Conservation (phyloP, 2,329 filamentous ascomycete genomes). For the Chaetomium sp. region DNA sequence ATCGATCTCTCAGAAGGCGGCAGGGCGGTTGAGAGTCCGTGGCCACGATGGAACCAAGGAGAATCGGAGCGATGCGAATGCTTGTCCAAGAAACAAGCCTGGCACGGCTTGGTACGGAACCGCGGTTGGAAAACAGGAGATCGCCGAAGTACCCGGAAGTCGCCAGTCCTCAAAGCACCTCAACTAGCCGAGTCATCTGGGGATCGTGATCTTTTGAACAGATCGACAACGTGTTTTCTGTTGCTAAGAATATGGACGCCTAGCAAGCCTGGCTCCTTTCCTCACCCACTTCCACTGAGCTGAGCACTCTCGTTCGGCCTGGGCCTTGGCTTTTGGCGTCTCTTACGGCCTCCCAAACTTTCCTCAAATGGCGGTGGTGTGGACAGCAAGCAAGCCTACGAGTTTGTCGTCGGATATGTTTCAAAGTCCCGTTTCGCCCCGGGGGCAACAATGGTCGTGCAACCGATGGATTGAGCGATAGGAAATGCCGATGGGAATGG, state of each 20-base stretch:
- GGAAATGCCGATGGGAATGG: neutral
- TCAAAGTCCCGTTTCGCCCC: constrained; percentile 9
- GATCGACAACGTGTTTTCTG: constrained; percentile 1
- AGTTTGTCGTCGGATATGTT: neutral
- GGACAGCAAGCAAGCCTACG: neutral
- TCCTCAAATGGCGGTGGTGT: neutral
- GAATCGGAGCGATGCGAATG: neutral
- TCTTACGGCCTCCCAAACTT: neutral
- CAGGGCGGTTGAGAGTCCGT: no score
- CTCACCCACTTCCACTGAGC: neutral
- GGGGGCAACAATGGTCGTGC: neutral
- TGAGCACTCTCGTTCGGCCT: neutral
- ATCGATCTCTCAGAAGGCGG: no score
- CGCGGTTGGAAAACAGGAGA: neutral
- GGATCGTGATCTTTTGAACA: constrained; percentile 7
- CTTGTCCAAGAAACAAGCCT: neutral
- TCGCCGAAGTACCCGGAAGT: constrained; percentile 7
- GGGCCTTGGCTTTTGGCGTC: neutral
- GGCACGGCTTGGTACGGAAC: neutral
- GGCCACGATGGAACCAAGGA: neutral
- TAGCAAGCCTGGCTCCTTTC: neutral
- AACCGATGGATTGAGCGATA: neutral
- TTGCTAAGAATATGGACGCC: neutral
- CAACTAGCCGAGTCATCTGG: neutral
- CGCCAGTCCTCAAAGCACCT: neutral